Evolutionary conservation across 2,329 filamentous ascomycete species (phyloP).

Genomic region (Colletotrichum incanum): DNA sequence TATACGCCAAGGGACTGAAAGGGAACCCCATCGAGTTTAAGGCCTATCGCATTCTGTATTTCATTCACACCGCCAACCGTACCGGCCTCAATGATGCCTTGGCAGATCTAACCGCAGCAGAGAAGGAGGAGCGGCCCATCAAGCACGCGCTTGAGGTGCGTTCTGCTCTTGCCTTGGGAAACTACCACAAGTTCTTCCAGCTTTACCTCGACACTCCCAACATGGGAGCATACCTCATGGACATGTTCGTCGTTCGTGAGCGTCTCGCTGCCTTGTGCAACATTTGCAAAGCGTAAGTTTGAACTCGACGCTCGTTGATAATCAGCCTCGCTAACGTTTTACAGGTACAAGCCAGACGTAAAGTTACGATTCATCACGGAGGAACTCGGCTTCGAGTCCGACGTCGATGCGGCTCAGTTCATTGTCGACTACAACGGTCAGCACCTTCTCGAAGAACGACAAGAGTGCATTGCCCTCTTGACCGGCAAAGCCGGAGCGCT

Average conservation of each 20-base stretch:
- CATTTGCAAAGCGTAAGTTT: slow-evolving; percentile 95
- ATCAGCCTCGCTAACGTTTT: slow-evolving; percentile 64
- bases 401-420: slow-evolving; percentile 92
- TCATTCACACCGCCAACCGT: slow-evolving; percentile 98
- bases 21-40: slow-evolving; percentile 96
- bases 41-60: slow-evolving; percentile 99
- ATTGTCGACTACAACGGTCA: slow-evolving; percentile 85
- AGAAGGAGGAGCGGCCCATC: slow-evolving; percentile 88
- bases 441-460: slow-evolving; percentile 82
- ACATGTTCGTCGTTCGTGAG: slow-evolving; percentile 98
- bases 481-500: slow-evolving; percentile 79
- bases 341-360: slow-evolving; percentile 92
- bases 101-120: slow-evolving; percentile 98
- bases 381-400: slow-evolving; percentile 95
- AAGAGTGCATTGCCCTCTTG: slow-evolving; percentile 80
- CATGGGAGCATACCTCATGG: slow-evolving; percentile 98
- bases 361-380: slow-evolving; percentile 93
- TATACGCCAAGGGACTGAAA: slow-evolving; percentile 90
- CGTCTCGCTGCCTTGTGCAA: slow-evolving; percentile 90
- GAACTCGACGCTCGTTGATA: too few relatives aligned
- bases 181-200: slow-evolving; percentile 98
- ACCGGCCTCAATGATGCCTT: slow-evolving; percentile 98
- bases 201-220: slow-evolving; percentile 94
- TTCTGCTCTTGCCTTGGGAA: slow-evolving; percentile 91
- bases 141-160: slow-evolving; percentile 94